These are phyloP conservation scores for Helianthus tuberosus DNA, from an alignment of 129 eudicot genomes.

Conservation along the genomic window DNA sequence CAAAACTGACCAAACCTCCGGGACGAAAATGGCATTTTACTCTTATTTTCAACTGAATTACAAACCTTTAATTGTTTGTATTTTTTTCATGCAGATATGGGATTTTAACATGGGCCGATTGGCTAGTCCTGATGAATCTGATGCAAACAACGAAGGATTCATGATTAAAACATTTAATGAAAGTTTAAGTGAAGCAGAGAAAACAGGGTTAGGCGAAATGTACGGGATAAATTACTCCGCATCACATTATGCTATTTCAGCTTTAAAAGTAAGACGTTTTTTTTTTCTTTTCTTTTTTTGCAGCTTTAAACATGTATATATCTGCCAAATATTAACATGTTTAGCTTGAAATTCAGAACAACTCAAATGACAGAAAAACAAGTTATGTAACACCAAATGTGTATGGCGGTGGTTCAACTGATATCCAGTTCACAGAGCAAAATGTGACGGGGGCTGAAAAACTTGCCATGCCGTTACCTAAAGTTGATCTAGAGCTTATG, in stretches of 20 bases:
- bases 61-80: not conserved
- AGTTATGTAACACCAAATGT: slow-evolving; percentile 43
- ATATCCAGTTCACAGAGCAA: slow-evolving; percentile 53
- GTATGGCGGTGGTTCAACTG: slow-evolving; percentile 41
- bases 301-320: not conserved
- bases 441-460: slow-evolving; percentile 42
- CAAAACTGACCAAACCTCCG: too few species aligned
- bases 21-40: too few species aligned
- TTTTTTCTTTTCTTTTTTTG: not conserved
- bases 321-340: slow-evolving; percentile 12
- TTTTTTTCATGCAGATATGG: slow-evolving; percentile 69
- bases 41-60: not conserved
- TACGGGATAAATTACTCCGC: slow-evolving; percentile 42
- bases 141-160: slow-evolving; percentile 51
- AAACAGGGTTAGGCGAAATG: slow-evolving; percentile 46
- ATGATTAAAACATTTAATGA: slow-evolving; percentile 55
- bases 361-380: slow-evolving; percentile 40
- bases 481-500: slow-evolving; percentile 62
- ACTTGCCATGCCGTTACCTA: slow-evolving; percentile 26
- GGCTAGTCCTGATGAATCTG: slow-evolving; percentile 60
- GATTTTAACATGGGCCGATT: slow-evolving; percentile 80
- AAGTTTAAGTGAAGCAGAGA: slow-evolving; percentile 47
- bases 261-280: slow-evolving; percentile 50
- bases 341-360: slow-evolving; percentile 38
- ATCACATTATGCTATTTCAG: slow-evolving; percentile 38